Evolutionary conservation across 768 basidiomycete species (phyloP).

Genomic region (Zangia roseola): DNA sequence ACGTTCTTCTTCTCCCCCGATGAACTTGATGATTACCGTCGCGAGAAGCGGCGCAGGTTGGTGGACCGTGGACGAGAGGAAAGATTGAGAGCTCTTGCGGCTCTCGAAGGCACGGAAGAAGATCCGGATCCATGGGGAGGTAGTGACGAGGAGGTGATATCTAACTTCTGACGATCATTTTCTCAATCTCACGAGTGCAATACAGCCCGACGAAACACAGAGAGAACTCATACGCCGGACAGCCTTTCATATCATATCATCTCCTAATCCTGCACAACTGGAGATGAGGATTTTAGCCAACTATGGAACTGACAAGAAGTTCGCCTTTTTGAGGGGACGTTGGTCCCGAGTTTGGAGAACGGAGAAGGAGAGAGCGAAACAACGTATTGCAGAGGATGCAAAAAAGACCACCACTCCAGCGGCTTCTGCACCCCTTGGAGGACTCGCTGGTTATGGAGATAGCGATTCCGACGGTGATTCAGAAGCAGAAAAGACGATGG

Average conservation of each 20-base stretch:
- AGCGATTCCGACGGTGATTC: constrained; percentile 43
- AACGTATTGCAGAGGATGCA: constrained; percentile 23
- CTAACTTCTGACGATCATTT: not conserved
- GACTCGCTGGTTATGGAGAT: constrained; percentile 58
- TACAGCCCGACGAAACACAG: constrained; percentile 59
- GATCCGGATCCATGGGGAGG: constrained; percentile 60
- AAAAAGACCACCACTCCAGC: constrained; percentile 12
- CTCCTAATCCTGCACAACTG: constrained; percentile 77
- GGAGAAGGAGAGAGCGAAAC: constrained; percentile 48
- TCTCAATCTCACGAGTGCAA: constrained; percentile 7
- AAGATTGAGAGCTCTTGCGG: constrained; percentile 56
- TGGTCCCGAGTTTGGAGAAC: constrained; percentile 66
- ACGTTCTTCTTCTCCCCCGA: constrained; percentile 72
- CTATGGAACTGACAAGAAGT: constrained; percentile 72
- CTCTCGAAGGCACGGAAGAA: constrained; percentile 40
- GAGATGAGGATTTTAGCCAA: constrained; percentile 90
- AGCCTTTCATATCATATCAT: constrained; percentile 61
- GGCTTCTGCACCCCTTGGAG: constrained; percentile 39
- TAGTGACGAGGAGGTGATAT: constrained; percentile 67
- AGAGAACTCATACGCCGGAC: constrained; percentile 73
- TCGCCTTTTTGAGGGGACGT: constrained; percentile 78
- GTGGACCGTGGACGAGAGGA: constrained; percentile 62
- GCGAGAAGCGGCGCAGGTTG: constrained; percentile 63
- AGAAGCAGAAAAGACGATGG: constrained; percentile 27
- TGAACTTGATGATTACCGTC: constrained; percentile 64